Percentiles rank a stretch among this genome's conserved stretches.
Evolutionary conservation across 2,329 filamentous ascomycete genomes (phyloP).

Genomic region (Aspergillus alliaceus): DNA sequence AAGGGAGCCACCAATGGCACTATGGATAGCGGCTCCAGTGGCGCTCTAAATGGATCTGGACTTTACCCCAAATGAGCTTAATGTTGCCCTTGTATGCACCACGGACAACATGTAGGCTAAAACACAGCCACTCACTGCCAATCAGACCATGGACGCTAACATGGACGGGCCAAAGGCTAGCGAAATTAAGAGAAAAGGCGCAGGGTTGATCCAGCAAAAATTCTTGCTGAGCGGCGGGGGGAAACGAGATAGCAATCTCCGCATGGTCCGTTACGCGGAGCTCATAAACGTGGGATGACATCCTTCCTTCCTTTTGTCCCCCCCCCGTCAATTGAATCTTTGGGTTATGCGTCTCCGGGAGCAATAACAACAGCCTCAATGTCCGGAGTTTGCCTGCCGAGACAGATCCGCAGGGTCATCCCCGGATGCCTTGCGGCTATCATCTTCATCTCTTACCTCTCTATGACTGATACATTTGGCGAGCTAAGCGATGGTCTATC

Average conservation of each 20-base stretch:
- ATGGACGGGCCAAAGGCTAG: neutral
- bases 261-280: neutral
- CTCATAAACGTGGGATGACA: neutral
- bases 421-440: neutral
- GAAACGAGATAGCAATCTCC: neutral
- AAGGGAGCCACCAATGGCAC: neutral
- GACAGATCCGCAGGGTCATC: neutral
- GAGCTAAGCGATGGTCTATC: neutral
- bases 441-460: conserved; percentile 1
- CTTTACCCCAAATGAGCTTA: neutral
- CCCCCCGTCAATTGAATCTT: neutral
- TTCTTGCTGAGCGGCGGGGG: neutral
- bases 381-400: neutral
- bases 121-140: neutral
- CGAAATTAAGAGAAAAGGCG: neutral
- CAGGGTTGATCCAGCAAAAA: neutral
- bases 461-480: neutral
- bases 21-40: neutral
- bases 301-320: neutral
- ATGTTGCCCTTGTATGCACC: neutral
- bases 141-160: neutral
- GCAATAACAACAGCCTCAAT: neutral
- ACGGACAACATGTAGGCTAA: neutral
- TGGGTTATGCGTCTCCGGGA: neutral
- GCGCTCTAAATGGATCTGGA: neutral